These are phyloP conservation scores for Talaromyces pinophilus DNA, from an alignment of 2,329 filamentous ascomycete species.

Conservation along the genomic window DNA sequence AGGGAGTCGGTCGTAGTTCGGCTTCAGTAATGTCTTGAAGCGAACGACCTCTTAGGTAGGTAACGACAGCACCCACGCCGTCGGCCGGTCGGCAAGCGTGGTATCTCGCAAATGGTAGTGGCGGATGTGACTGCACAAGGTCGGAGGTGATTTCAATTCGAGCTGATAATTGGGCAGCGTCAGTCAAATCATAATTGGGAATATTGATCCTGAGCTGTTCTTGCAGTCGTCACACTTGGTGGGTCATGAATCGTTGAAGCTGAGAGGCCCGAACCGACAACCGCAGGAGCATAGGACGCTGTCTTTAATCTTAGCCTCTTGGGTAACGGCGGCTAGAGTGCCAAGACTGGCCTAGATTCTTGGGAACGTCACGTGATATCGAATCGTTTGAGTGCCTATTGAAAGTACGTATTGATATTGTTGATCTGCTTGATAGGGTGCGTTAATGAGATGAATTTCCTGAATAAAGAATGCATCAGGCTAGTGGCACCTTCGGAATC, in stretches of 20 bases:
- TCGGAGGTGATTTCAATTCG: neutral
- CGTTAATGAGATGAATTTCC: neutral
- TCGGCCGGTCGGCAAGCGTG: neutral
- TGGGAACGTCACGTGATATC: neutral
- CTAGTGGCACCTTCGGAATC: neutral
- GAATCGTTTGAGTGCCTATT: neutral
- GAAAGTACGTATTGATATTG: neutral
- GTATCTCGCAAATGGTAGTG: neutral
- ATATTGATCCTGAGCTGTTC: neutral
- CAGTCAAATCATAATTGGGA: neutral
- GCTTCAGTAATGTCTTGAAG: neutral
- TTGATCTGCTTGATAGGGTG: neutral
- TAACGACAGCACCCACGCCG: neutral
- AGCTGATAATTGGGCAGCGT: slow-evolving; percentile 1
- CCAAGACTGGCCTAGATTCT: neutral
- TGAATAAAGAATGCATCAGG: neutral
- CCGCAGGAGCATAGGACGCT: slow-evolving; percentile 5
- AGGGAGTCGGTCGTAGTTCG: neutral
- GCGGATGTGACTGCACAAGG: neutral
- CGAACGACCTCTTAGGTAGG: neutral
- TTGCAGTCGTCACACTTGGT: slow-evolving; percentile 16
- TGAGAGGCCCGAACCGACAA: slow-evolving; percentile 14
- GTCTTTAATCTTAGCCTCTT: too few species aligned
- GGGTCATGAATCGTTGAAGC: slow-evolving; percentile 12
- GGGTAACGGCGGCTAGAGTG: neutral